These are phyloP conservation scores for Zygoascus sp. DNA, from an alignment of 1,139 yeast genomes.

Conservation along the genomic window DNA sequence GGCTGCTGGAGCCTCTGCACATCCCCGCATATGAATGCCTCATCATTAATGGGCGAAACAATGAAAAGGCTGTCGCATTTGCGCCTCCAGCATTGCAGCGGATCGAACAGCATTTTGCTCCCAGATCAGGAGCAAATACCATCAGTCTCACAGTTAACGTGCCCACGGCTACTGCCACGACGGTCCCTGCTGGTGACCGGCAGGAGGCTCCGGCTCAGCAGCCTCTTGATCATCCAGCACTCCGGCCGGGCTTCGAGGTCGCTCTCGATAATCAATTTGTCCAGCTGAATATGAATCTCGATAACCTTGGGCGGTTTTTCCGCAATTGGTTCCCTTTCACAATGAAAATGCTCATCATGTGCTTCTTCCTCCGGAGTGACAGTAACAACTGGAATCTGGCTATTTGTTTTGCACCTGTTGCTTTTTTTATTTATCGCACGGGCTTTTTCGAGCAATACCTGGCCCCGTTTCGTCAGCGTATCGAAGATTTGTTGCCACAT, in stretches of 20 bases:
- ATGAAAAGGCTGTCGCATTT: slow-evolving; percentile 7
- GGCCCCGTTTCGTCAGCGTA: slow-evolving; percentile 76
- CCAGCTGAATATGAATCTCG: slow-evolving; percentile 1
- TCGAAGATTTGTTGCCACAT: slow-evolving; percentile 63
- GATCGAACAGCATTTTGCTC: slow-evolving; percentile 10
- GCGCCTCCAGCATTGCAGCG: slow-evolving; percentile 10
- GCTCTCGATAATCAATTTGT: neutral
- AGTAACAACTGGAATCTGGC: neutral
- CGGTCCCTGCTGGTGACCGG: neutral
- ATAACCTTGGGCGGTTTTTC: neutral
- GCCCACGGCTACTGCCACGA: neutral
- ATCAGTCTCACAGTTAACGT: neutral
- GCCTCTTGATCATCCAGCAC: neutral
- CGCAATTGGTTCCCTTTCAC: neutral
- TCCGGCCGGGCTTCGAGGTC: neutral
- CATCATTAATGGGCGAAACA: neutral
- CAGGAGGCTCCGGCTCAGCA: neutral
- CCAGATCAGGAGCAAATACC: neutral
- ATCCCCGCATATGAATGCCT: slow-evolving; percentile 1
- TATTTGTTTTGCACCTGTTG: neutral
- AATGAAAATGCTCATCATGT: neutral
- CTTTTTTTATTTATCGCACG: neutral
- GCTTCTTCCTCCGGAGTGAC: neutral
- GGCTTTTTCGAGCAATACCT: neutral
- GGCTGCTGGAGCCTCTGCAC: neutral